A percentile compares a stretch with the other conserved stretches of the same genome.
Evolutionary conservation across 1,284 basidiomycete genomes (phyloP).

Genomic region (Sanghuangporus sanghuang): DNA sequence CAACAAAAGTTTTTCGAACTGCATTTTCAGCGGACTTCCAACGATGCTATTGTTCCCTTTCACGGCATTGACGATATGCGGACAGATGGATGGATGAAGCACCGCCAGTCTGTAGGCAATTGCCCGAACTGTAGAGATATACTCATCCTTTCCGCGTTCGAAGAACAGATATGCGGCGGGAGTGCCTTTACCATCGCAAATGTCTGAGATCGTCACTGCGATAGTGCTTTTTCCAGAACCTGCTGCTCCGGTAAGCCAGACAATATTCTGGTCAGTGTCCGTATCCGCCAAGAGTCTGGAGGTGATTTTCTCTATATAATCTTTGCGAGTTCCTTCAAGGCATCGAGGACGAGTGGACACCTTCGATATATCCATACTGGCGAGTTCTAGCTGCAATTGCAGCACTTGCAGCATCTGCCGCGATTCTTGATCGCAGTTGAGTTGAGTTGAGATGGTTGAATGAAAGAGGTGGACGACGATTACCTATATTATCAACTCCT

Average conservation of each 20-base stretch:
- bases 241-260: not conserved
- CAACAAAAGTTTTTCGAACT: not conserved
- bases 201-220: not conserved
- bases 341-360: not conserved
- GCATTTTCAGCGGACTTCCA: not conserved
- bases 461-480: too few relatives aligned
- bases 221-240: not conserved
- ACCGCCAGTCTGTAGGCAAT: not conserved
- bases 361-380: not conserved
- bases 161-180: not conserved
- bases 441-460: too few relatives aligned
- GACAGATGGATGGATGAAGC: not conserved
- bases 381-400: not conserved
- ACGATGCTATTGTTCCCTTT: not conserved
- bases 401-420: not conserved
- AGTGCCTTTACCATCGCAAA: not conserved
- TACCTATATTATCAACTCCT: too few relatives aligned
- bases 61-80: not conserved
- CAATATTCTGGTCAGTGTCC: not conserved
- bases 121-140: not conserved
- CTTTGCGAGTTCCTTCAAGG: not conserved
- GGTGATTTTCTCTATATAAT: not conserved
- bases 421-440: too few relatives aligned
- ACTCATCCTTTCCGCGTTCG: not conserved
- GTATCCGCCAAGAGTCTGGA: not conserved